A percentile compares a stretch with the other conserved stretches of the same genome.
Conservation (phyloP, 75 land plant genomes). For the Sequoiadendron giganteum region DNA sequence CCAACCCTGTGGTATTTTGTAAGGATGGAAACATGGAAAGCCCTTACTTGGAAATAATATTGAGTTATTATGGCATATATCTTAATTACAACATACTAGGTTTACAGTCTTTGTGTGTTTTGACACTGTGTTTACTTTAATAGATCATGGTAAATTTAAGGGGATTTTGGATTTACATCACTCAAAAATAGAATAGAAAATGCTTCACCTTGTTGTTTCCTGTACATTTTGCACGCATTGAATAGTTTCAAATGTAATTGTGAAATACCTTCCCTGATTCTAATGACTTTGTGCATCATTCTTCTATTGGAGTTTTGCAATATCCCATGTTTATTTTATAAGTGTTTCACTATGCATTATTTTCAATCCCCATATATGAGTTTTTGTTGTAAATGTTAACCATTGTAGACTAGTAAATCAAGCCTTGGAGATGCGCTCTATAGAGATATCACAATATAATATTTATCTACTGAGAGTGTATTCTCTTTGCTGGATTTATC, state of each 20-base stretch:
- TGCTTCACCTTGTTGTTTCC: background rate
- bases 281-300: background rate
- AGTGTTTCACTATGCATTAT: background rate
- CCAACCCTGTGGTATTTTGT: background rate
- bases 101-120: background rate
- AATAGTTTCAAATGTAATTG: too few relatives aligned
- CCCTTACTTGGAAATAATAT: background rate
- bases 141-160: background rate
- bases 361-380: background rate
- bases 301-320: background rate
- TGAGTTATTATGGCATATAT: background rate
- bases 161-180: background rate
- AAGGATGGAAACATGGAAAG: background rate
- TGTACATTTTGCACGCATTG: too few relatives aligned
- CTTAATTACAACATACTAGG: background rate
- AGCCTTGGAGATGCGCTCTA: conserved; percentile 70
- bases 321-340: background rate
- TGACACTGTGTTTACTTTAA: background rate
- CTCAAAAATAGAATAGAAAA: background rate
- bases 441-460: conserved; percentile 40
- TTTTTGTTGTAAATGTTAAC: background rate
- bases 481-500: conserved; percentile 47
- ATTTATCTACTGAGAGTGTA: conserved; percentile 46
- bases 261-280: too few relatives aligned
- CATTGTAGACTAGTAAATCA: conserved; percentile 69